Evolutionary conservation across 2,329 filamentous ascomycete genomes (phyloP).

Genomic region (Diplocarpon rosae): DNA sequence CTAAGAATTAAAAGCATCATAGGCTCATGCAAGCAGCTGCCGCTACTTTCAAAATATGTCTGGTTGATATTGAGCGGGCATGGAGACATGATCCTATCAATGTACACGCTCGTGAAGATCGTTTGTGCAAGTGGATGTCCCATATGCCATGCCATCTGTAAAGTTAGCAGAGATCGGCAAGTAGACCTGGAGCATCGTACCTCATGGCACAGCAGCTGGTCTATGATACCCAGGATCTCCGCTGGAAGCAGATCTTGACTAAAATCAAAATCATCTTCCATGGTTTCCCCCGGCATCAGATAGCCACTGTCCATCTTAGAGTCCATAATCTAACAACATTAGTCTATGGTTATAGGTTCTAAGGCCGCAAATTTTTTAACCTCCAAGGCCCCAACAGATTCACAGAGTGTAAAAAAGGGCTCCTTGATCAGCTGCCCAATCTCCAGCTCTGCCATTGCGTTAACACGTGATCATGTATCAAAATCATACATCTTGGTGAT

Average conservation of each 20-base stretch:
- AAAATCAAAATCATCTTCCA: slow-evolving; percentile 75
- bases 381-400: slow-evolving; percentile 82
- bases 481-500: not conserved
- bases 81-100: slow-evolving; percentile 71
- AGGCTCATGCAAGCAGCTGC: slow-evolving; percentile 25
- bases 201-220: slow-evolving; percentile 83
- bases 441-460: slow-evolving; percentile 46
- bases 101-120: slow-evolving; percentile 82
- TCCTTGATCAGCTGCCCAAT: slow-evolving; percentile 86
- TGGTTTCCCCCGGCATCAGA: slow-evolving; percentile 63
- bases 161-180: slow-evolving; percentile 4
- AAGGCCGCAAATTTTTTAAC: slow-evolving; percentile 28
- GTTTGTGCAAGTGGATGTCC: slow-evolving; percentile 95
- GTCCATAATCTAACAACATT: slow-evolving; percentile 73
- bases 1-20: slow-evolving; percentile 56
- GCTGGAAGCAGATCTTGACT: slow-evolving; percentile 55
- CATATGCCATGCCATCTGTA: slow-evolving; percentile 86
- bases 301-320: slow-evolving; percentile 97
- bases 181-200: slow-evolving; percentile 31
- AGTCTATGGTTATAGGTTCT: not conserved
- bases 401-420: slow-evolving; percentile 87
- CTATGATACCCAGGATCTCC: slow-evolving; percentile 86
- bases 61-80: slow-evolving; percentile 47
- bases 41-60: slow-evolving; percentile 19
- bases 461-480: slow-evolving; percentile 17